Evolutionary conservation across 768 basidiomycete genomes (phyloP), one percentile per base, ranked within the genome.

Genomic region (Suillus variegatus): DNA sequence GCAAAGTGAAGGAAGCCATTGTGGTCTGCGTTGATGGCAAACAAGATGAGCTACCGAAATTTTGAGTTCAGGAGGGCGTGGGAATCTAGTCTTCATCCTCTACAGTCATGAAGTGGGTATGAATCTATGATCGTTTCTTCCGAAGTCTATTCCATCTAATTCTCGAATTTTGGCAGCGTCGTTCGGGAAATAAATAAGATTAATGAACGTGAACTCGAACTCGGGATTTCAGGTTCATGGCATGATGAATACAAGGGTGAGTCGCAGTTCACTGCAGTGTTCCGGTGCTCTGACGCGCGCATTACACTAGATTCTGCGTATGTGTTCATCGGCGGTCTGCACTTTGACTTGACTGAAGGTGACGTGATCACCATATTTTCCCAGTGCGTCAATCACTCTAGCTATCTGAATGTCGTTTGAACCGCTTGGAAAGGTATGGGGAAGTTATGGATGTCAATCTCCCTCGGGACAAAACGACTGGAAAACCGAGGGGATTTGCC

Each of bases 281-380:
- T 51, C 51, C 9, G 25, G 51, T 16, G 9, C 38, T 28, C 32
- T 35, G 6, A 6, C 10, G 13, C 35, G 41, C 22, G 38, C 12
- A 43, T 13, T 20, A 38, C 28, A 38, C 20, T 66, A 90, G 96
- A 98, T 77, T 97, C 95, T 55, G 97, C 97, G 18, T 97, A 99
- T 78, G 83, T 99, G 70, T 97, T 95, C 75, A 82, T 94, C 64
- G 96, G 97, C 51, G 96, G 97, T 22, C 84, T 99, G 38, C 84
- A 90, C 67, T 87, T 83, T 70, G 95, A 95, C 69, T 81, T 99
- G 57, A 97, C 97, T 3, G 97, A 99, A 79, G 97, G 97, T 64
- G 97, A 99, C 74, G 94, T 99, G 20, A 92, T 99, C 69, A 88
- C 95, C 18, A 95, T 99, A 65, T 97, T 98, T 79, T 99, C 97